Evolutionary conservation across 1,284 basidiomycete species (phyloP).

Genomic region (Ceratobasidium sp.): DNA sequence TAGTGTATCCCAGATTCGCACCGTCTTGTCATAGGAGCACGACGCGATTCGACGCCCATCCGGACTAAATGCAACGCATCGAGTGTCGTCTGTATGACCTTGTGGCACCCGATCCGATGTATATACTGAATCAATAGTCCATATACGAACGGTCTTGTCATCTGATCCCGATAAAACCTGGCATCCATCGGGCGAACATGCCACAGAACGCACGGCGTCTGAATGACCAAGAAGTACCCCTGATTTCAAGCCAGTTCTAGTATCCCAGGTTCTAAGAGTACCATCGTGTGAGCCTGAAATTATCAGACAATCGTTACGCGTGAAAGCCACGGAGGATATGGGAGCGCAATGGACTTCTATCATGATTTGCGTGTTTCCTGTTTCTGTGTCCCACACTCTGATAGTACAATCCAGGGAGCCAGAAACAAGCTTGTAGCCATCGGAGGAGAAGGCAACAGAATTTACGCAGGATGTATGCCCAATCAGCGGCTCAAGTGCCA

Average conservation of each 20-base stretch:
- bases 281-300: slow-evolving; percentile 32
- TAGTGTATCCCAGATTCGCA: slow-evolving; percentile 33
- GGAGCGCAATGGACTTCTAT: slow-evolving; percentile 9
- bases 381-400: slow-evolving; percentile 18
- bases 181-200: slow-evolving; percentile 31
- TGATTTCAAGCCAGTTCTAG: neutral
- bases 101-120: slow-evolving; percentile 9
- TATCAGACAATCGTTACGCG: slow-evolving; percentile 49
- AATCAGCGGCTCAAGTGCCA: neutral
- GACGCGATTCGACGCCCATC: slow-evolving; percentile 14
- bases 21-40: slow-evolving; percentile 15
- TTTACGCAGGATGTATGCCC: neutral
- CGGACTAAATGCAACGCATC: slow-evolving; percentile 25
- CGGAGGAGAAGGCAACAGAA: slow-evolving; percentile 8
- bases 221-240: neutral
- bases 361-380: neutral
- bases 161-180: slow-evolving; percentile 23
- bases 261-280: slow-evolving; percentile 32
- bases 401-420: neutral
- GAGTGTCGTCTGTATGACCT: neutral
- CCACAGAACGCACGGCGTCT: slow-evolving; percentile 10
- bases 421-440: slow-evolving; percentile 6
- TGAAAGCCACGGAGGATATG: slow-evolving; percentile 52
- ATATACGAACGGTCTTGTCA: slow-evolving; percentile 45
- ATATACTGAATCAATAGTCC: slow-evolving; percentile 49